These are phyloP conservation scores for Lepraria neglecta DNA, from an alignment of 495 filamentous ascomycete species.

Conservation along the genomic window DNA sequence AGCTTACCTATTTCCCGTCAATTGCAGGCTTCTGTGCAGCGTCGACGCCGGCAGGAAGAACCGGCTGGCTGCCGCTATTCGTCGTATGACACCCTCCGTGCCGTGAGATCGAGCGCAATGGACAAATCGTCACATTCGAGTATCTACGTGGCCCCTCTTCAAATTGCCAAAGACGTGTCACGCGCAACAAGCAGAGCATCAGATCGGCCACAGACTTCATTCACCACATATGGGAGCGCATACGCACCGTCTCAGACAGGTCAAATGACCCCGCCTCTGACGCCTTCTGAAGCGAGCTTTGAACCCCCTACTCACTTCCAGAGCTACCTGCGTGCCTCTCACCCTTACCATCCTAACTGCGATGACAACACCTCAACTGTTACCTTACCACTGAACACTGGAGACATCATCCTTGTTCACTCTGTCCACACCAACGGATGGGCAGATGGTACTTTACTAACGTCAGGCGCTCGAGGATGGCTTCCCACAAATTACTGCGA, in stretches of 20 bases:
- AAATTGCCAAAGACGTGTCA: conserved; percentile 54
- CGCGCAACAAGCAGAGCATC: conserved; percentile 44
- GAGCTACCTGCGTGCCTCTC: conserved; percentile 94
- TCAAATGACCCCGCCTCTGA: conserved; percentile 68
- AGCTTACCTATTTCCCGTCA: conserved; percentile 11
- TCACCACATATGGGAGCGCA: conserved; percentile 23
- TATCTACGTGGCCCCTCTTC: conserved; percentile 66
- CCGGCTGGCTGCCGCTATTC: conserved; percentile 3
- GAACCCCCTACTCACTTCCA: conserved; percentile 67
- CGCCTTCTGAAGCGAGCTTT: conserved; percentile 58
- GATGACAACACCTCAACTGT: conserved; percentile 69
- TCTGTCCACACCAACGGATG: conserved; percentile 98
- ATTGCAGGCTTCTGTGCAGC: conserved; percentile 10
- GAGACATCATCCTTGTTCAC: conserved; percentile 90
- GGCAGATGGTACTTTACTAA: conserved; percentile 94
- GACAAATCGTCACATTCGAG: conserved; percentile 48
- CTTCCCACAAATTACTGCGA: conserved; percentile 98
- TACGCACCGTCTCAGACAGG: conserved; percentile 30
- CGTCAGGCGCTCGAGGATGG: conserved; percentile 88
- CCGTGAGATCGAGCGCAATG: conserved; percentile 25
- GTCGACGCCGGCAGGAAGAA: neutral
- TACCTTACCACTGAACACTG: conserved; percentile 78
- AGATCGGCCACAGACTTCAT: conserved; percentile 35
- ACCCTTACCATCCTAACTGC: conserved; percentile 78
- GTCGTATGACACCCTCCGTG: neutral